Percentiles rank a stretch among this genome's conserved stretches.
Conservation (phyloP, 2,329 filamentous ascomycete genomes). For the Colletotrichum melonis region DNA sequence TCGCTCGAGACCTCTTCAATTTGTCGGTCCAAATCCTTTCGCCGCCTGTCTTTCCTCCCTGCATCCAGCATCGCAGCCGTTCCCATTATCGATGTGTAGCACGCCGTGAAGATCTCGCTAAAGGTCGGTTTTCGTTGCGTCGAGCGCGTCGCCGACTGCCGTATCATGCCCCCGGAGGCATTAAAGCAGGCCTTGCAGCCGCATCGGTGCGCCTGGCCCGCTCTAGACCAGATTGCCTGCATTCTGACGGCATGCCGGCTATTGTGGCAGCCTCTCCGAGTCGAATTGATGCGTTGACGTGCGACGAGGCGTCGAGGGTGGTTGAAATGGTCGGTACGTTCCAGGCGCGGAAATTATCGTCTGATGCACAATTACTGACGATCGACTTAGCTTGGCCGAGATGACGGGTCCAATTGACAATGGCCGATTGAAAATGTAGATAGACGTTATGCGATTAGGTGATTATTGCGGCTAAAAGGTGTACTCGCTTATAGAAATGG, state of each 20-base stretch:
- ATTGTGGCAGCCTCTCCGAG: slow-evolving; percentile 27
- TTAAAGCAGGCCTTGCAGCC: slow-evolving; percentile 72
- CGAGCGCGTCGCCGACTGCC: slow-evolving; percentile 61
- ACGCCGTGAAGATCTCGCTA: slow-evolving; percentile 71
- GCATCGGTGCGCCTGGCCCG: slow-evolving; percentile 72
- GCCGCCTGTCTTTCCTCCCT: slow-evolving; percentile 66
- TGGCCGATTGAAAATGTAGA: background rate
- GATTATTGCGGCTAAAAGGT: background rate
- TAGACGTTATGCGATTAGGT: background rate
- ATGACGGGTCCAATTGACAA: slow-evolving; percentile 13
- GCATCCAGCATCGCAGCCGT: slow-evolving; percentile 73
- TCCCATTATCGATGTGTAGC: slow-evolving; percentile 75
- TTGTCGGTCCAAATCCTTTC: slow-evolving; percentile 70
- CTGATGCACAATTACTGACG: slow-evolving; percentile 17
- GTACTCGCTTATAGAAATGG: slow-evolving; percentile 21
- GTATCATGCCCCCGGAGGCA: slow-evolving; percentile 58
- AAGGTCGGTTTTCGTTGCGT: slow-evolving; percentile 61
- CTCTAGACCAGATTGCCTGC: slow-evolving; percentile 76
- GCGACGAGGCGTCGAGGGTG: background rate
- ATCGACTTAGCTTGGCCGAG: background rate
- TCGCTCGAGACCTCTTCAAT: slow-evolving; percentile 66
- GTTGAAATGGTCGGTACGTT: slow-evolving; percentile 7
- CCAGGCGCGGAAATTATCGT: slow-evolving; percentile 13
- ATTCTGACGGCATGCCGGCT: slow-evolving; percentile 60
- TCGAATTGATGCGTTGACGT: slow-evolving; percentile 20